Conservation (phyloP, 1,284 basidiomycete species). For the Trichosporon asahii region DNA sequence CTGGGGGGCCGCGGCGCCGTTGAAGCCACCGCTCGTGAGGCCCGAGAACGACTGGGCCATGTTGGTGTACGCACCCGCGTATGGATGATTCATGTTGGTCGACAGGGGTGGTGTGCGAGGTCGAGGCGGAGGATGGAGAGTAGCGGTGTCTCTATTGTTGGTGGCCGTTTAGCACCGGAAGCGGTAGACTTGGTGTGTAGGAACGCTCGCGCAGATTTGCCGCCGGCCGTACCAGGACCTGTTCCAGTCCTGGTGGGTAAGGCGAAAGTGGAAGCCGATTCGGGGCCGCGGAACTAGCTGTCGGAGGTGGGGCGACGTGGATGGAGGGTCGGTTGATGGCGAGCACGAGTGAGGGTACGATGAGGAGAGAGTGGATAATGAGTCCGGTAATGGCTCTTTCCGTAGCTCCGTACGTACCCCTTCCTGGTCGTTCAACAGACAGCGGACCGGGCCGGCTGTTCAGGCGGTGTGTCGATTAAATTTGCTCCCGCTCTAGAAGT, state of each 20-base stretch:
- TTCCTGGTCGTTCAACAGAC: background rate
- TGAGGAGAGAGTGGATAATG: slow-evolving; percentile 10
- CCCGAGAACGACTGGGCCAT: slow-evolving; percentile 34
- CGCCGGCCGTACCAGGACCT: slow-evolving; percentile 9
- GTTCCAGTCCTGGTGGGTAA: slow-evolving; percentile 2
- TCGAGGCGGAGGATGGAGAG: background rate
- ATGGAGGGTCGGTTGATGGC: slow-evolving; percentile 3
- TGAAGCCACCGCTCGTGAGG: slow-evolving; percentile 1
- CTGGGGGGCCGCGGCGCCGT: background rate
- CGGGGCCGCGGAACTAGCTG: background rate
- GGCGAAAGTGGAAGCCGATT: background rate
- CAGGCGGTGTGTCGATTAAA: background rate
- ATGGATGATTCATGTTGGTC: slow-evolving; percentile 35
- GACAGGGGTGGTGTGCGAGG: background rate
- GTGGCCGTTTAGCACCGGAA: background rate
- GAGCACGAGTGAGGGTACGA: background rate
- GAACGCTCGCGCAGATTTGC: slow-evolving; percentile 1
- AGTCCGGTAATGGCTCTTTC: slow-evolving; percentile 9
- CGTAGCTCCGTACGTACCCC: slow-evolving; percentile 2
- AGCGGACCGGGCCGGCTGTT: slow-evolving; percentile 4
- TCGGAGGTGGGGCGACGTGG: background rate
- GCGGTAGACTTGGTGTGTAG: background rate
- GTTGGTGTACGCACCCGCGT: slow-evolving; percentile 42
- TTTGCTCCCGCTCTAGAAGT: background rate
- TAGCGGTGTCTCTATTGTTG: background rate